Evolutionary conservation across 139 green algal genomes (phyloP).

Genomic region (Deuterostichococcus epilithicus): DNA sequence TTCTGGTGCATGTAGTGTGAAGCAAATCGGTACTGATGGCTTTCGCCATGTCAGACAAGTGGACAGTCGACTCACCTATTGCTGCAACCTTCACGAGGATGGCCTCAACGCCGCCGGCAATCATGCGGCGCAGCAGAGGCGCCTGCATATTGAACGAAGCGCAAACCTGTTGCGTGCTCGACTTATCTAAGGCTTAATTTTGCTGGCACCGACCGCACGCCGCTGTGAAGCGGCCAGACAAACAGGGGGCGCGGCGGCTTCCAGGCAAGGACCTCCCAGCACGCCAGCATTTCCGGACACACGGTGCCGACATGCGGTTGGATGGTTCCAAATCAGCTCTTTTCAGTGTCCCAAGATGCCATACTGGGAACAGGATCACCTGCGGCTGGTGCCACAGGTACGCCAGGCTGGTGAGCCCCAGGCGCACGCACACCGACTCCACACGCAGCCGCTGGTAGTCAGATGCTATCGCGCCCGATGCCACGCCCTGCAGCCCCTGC

Average conservation of each 20-base stretch:
- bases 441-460: constrained; percentile 97
- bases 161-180: too few relatives aligned
- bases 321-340: too few relatives aligned
- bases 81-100: constrained; percentile 73
- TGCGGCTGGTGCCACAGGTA: constrained; percentile 91
- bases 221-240: too few relatives aligned
- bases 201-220: too few relatives aligned
- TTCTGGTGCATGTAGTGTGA: neutral
- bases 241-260: too few relatives aligned
- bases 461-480: constrained; percentile 86
- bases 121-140: constrained; percentile 63
- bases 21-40: neutral
- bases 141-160: neutral
- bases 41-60: too few relatives aligned
- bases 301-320: too few relatives aligned
- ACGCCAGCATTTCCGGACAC: too few relatives aligned
- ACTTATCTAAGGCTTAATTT: too few relatives aligned
- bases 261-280: too few relatives aligned
- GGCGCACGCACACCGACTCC: constrained; percentile 79
- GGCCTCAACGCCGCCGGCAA: constrained; percentile 62
- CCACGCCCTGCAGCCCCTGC: constrained; percentile 61
- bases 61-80: too few relatives aligned
- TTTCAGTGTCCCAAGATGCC: too few relatives aligned
- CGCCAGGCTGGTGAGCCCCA: constrained; percentile 85
- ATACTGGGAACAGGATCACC: neutral